Evolutionary conservation across 495 filamentous ascomycete genomes (phyloP), one percentile per base, ranked within the genome.

Genomic region (Tetracladium setigerum): DNA sequence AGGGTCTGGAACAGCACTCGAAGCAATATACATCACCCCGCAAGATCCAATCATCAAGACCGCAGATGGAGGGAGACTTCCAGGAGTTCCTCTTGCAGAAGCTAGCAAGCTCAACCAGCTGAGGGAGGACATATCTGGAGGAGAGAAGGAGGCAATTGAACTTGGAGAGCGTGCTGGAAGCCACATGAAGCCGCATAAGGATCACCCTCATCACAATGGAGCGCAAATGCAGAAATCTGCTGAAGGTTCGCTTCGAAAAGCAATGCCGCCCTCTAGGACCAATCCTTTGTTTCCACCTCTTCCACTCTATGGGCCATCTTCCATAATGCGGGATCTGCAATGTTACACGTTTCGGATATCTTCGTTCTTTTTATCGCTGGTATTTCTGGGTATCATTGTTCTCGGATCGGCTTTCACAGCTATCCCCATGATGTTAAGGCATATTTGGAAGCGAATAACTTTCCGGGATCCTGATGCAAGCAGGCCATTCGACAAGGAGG

Each of bases 221-320:
- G 24, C 27, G 13, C 22, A 41, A 5, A 47, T 48, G 34, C 52
- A 55, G 31, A 53, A 44, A 33, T 45, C 46, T 19, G 49, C 56
- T 1, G 62, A 65, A 13, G 64, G 61, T 6, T 69, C 64, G 10
- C 53, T 75, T 5, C 57, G 56, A 39, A 61, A 50, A 48, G 46
- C 67, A n/a, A 71, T 72, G 57, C 80, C 81, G 0, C 76, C 82
- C 1, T 75, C 78, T 4, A 69, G 76, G 56, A 88, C 82, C 6
- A 82, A 95, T 58, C 89, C 90, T 7, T 65, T 95, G 1, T 97
- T 97, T 56, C 91, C 91, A 10, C 85, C 88, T 8, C 63, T 97
- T 12, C 90, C 90, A 0, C 66, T 87, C 2, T 95, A 95, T 52
- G 86, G 84, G 0, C 82, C 89, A 0, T 82, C 89, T 0, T 80